Conservation (phyloP, 768 basidiomycete genomes). For the Jaapia argillacea region DNA sequence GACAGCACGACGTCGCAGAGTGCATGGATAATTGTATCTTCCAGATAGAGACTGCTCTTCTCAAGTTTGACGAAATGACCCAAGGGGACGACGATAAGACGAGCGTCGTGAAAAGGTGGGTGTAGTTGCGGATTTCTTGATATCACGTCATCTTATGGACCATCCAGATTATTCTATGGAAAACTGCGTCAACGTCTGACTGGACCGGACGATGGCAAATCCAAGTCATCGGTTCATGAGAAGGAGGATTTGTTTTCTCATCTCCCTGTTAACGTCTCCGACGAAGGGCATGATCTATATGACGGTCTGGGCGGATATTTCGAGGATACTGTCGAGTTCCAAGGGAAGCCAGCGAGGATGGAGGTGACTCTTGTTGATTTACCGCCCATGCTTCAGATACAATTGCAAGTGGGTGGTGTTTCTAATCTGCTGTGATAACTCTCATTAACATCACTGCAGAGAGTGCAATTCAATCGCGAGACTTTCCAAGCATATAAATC, state of each 20-base stretch:
- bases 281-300: conserved; percentile 86
- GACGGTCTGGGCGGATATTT: conserved; percentile 91
- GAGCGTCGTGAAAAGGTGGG: conserved; percentile 78
- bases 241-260: conserved; percentile 93
- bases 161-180: conserved; percentile 79
- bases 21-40: conserved; percentile 99
- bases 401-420: conserved; percentile 65
- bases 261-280: conserved; percentile 85
- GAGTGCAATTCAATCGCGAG: conserved; percentile 91
- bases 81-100: conserved; percentile 44
- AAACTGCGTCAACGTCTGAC: conserved; percentile 61
- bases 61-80: conserved; percentile 55
- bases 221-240: conserved; percentile 57
- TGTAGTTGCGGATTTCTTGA: no score
- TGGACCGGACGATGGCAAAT: conserved; percentile 21
- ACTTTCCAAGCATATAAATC: conserved; percentile 91
- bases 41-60: conserved; percentile 88
- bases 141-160: no score
- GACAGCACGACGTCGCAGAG: conserved; percentile 96
- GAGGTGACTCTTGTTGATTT: conserved; percentile 78
- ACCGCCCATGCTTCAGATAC: conserved; percentile 89
- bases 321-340: conserved; percentile 79
- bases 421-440: neutral
- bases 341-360: conserved; percentile 81
- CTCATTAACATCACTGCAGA: conserved; percentile 28